Percentiles rank a stretch among this genome's conserved stretches.
phyloP scores from a whole-genome alignment of 257 asterid species.

The Solanum etuberosum region DNA sequence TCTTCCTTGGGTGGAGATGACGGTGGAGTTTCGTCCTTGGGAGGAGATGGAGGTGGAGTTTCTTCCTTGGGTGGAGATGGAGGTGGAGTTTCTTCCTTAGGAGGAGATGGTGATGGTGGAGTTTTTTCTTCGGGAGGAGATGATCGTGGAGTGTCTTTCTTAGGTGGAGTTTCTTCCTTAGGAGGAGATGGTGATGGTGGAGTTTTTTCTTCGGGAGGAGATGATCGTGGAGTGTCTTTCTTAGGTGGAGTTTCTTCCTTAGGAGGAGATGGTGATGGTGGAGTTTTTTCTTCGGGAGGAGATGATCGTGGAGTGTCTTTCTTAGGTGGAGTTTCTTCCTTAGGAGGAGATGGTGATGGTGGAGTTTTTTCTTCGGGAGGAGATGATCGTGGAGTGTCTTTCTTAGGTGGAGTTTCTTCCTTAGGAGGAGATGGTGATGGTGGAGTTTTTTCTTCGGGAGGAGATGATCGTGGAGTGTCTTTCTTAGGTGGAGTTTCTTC shows the following conservation, averaged over 20 bases:
- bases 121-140: not conserved
- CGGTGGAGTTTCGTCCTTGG: not conserved
- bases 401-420: not conserved
- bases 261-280: not conserved
- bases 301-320: not conserved
- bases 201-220: not conserved
- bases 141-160: fast-evolving
- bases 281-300: not conserved
- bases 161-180: not conserved
- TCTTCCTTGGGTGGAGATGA: fast-evolving
- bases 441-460: not conserved
- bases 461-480: not conserved
- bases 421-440: fast-evolving
- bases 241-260: not conserved
- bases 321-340: not conserved
- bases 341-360: fast-evolving
- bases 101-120: not conserved
- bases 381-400: not conserved
- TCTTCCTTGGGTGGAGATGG: not conserved
- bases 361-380: not conserved
- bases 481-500: not conserved
- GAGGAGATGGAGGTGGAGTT: fast-evolving
- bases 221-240: not conserved
- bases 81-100: not conserved
- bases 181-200: not conserved